A percentile compares a stretch with the other conserved stretches of the same genome.
These are phyloP conservation scores for Clausena lansium DNA, from an alignment of 345 rosid genomes.

Conservation along the genomic window DNA sequence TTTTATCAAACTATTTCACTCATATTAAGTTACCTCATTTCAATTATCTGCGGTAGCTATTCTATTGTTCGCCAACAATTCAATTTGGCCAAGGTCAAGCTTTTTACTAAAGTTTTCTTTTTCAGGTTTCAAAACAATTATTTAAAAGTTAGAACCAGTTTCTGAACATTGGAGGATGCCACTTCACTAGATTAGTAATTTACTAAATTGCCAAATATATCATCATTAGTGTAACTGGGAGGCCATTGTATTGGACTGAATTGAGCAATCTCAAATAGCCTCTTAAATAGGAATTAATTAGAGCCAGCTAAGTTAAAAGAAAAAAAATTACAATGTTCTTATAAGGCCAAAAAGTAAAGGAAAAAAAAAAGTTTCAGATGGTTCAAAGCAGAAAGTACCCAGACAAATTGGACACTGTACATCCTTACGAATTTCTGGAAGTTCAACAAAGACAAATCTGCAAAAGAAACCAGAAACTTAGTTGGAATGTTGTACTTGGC, in stretches of 20 bases:
- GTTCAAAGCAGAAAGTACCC: constrained; percentile 45
- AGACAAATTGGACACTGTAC: constrained; percentile 94
- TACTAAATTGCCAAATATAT: neutral
- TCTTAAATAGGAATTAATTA: neutral
- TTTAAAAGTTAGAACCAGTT: neutral
- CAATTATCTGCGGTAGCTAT: neutral
- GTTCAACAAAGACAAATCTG: constrained; percentile 68
- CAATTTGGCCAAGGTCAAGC: neutral
- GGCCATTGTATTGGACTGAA: neutral
- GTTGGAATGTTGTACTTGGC: neutral
- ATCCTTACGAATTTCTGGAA: constrained; percentile 69
- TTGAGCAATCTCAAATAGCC: neutral
- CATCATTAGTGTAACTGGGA: neutral
- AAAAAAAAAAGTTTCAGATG: constrained; percentile 5
- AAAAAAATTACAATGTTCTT: neutral
- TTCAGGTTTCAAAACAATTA: neutral
- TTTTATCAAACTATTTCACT: neutral
- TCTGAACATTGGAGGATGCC: neutral
- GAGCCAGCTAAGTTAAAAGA: neutral
- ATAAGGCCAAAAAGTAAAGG: neutral
- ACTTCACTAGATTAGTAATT: neutral
- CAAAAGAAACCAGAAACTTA: constrained; percentile 30
- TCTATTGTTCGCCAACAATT: neutral
- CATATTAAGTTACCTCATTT: neutral
- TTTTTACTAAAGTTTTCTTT: neutral